phyloP scores from a whole-genome alignment of 2,329 filamentous ascomycete species.

The Scorias spongiosa region DNA sequence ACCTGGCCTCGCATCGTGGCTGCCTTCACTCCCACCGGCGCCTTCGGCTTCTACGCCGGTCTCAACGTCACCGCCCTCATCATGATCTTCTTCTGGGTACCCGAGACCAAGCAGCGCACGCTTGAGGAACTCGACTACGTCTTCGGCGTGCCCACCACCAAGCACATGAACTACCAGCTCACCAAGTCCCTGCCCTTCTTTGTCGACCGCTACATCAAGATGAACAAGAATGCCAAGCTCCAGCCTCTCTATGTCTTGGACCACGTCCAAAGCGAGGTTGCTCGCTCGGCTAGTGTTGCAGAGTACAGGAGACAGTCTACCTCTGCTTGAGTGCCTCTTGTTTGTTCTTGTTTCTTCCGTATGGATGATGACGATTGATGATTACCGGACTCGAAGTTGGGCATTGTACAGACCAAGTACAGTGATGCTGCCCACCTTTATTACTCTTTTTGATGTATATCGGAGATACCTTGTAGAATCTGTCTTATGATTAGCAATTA shows the following conservation, averaged over 20 bases:
- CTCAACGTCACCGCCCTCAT: constrained; percentile 45
- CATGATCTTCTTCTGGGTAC: constrained; percentile 48
- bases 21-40: constrained; percentile 33
- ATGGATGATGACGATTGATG: too few species aligned
- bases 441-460: too few species aligned
- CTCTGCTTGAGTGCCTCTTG: neutral
- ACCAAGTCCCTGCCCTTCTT: constrained; percentile 30
- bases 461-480: too few species aligned
- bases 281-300: constrained; percentile 38
- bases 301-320: neutral
- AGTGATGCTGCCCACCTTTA: too few species aligned
- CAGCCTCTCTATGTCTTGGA: constrained; percentile 10
- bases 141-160: constrained; percentile 34
- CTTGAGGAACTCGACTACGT: constrained; percentile 36
- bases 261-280: neutral
- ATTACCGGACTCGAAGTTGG: too few species aligned
- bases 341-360: neutral
- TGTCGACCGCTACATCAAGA: constrained; percentile 20
- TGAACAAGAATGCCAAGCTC: constrained; percentile 7
- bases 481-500: too few species aligned
- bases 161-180: constrained; percentile 18
- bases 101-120: constrained; percentile 32
- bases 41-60: constrained; percentile 42
- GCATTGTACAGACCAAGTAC: too few species aligned
- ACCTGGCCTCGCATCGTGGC: constrained; percentile 45